Evolutionary conservation across 306 rosid species (phyloP), one percentile per base, ranked within the genome.

Genomic region (Gleditsia sinensis): DNA sequence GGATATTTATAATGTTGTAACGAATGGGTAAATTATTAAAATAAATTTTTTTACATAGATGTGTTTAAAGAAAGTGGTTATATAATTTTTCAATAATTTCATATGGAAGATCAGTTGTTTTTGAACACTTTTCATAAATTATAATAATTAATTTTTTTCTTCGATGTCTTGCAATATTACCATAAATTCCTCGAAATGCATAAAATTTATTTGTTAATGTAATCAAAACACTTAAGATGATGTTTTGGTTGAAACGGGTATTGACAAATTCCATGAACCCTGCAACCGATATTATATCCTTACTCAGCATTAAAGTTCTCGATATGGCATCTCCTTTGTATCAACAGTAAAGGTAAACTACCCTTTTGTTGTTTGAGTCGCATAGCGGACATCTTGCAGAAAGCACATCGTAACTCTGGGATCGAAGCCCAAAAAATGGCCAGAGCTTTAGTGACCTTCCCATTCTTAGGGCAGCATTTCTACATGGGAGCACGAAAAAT

Each of bases 381-480:
- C 6, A 13, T 39, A 7, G 49, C 49, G 25, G 6, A 17, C 39
- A 58, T 19, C 36, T 45, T 7, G 53, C 36, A 25, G 71, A 55
- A 67, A 69, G 62, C 48, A 75, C 39, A 17, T 9, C 17, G 9
- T 57, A 67, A 74, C 65, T 37, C 39, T 48, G 36, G 49, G 54
- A 32, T 24, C 17, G 58, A 54, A 1, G 73, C n/a, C 21, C 12
- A 57, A 19, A 39, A 19, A 43, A 13, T 65, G 51, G 48, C 60
- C 30, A 48, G 25, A 45, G 64, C 51, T 42, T 24, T 17, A 27
- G 30, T 61, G 51, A 50, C 62, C 55, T 34, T 61, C 56, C 19
- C 10, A 51, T 71, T 63, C 69, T 40, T 32, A 17, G 46, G 45
- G 65, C 20, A 20, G 25, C 72, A 75, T 71, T 64, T 65, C 56